Evolutionary conservation across 371 early-diverging fungal genomes (phyloP).

Genomic region (Syncephalastrum racemosum): DNA sequence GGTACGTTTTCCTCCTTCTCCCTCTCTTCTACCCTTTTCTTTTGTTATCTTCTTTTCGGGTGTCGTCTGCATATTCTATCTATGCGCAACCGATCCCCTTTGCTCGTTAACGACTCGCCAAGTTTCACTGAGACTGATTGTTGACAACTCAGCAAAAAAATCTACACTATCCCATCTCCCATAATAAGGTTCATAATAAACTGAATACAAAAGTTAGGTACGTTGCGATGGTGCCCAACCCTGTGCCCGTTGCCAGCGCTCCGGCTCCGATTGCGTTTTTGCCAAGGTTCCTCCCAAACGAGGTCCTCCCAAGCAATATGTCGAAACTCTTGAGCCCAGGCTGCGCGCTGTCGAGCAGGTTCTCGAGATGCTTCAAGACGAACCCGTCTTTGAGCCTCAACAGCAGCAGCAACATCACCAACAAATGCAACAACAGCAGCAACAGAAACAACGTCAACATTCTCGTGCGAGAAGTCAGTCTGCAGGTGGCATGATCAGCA

Average conservation of each 20-base stretch:
- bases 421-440: background rate
- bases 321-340: constrained; percentile 43
- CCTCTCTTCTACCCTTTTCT: background rate
- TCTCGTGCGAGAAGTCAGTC: too few relatives aligned
- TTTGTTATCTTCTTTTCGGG: constrained; percentile 3
- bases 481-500: background rate
- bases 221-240: constrained; percentile 53
- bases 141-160: constrained; percentile 12
- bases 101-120: constrained; percentile 26
- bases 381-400: constrained; percentile 1
- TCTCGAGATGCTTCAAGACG: constrained; percentile 17
- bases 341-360: constrained; percentile 36
- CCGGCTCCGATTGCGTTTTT: constrained; percentile 40
- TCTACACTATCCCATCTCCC: background rate
- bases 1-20: constrained; percentile 16
- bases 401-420: constrained; percentile 1
- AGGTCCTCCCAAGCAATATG: constrained; percentile 47
- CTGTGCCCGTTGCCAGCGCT: constrained; percentile 42
- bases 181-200: background rate
- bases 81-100: constrained; percentile 1
- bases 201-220: constrained; percentile 23
- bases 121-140: constrained; percentile 36
- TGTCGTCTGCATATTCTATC: constrained; percentile 8
- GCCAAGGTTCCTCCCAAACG: constrained; percentile 38
- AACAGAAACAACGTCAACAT: background rate